Conservation (phyloP, 371 early-diverging fungal species). For the Chytridium lagenaria region DNA sequence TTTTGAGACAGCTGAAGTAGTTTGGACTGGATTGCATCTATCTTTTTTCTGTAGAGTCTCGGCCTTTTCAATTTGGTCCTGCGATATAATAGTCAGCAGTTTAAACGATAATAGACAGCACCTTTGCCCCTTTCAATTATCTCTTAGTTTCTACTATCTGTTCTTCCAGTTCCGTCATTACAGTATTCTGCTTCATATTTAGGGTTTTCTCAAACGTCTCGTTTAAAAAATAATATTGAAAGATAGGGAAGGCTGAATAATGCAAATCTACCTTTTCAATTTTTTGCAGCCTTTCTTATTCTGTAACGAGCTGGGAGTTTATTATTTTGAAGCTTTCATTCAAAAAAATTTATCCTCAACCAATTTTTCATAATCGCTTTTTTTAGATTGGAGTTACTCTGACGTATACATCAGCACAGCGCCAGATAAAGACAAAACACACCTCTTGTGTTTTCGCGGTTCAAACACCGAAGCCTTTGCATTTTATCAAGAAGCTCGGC, state of each 20-base stretch:
- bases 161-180: no score
- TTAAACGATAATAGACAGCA: not conserved
- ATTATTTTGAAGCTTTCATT: slow-evolving; percentile 35
- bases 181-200: slow-evolving; percentile 25
- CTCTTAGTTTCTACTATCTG: no score
- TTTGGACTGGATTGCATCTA: slow-evolving; percentile 32
- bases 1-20: slow-evolving; percentile 37
- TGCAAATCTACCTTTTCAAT: slow-evolving; percentile 46
- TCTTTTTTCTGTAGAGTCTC: slow-evolving; percentile 35
- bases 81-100: slow-evolving; percentile 14
- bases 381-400: slow-evolving; percentile 56
- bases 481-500: slow-evolving; percentile 8
- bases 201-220: slow-evolving; percentile 39
- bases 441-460: slow-evolving; percentile 62
- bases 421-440: not conserved
- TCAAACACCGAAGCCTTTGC: slow-evolving; percentile 42
- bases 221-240: slow-evolving; percentile 36
- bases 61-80: slow-evolving; percentile 29
- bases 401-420: not conserved
- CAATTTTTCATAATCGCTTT: slow-evolving; percentile 35
- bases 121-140: no score
- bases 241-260: not conserved
- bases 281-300: slow-evolving; percentile 38
- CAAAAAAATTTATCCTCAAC: slow-evolving; percentile 55
- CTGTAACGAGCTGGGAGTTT: slow-evolving; percentile 24